Conservation (phyloP, 805 yeast species). For the Saturnispora gosingensis region DNA sequence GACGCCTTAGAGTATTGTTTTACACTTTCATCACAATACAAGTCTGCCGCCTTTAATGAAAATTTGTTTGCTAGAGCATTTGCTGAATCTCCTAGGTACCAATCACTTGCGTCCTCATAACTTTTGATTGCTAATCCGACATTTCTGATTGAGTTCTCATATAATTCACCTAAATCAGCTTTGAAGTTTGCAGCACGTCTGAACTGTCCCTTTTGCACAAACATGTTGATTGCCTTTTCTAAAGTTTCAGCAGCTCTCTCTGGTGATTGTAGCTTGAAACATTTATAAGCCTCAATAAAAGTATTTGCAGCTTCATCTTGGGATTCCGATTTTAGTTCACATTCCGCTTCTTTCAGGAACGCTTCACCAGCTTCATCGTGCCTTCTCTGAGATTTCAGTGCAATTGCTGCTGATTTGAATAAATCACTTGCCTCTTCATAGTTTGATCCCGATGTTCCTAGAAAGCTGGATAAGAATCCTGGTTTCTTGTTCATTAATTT, state of each 20-base stretch:
- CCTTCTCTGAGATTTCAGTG: slow-evolving; percentile 69
- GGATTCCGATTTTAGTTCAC: slow-evolving; percentile 63
- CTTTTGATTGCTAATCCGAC: slow-evolving; percentile 58
- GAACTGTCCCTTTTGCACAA: slow-evolving; percentile 87
- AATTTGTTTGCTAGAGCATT: slow-evolving; percentile 85
- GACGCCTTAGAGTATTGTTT: slow-evolving; percentile 74
- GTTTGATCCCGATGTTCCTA: slow-evolving; percentile 52
- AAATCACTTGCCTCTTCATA: slow-evolving; percentile 90
- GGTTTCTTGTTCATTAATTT: slow-evolving; percentile 59
- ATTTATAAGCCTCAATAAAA: slow-evolving; percentile 82
- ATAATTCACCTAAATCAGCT: slow-evolving; percentile 80
- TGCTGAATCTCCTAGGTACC: slow-evolving; percentile 91
- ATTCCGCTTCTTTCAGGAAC: slow-evolving; percentile 77
- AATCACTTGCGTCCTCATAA: slow-evolving; percentile 91
- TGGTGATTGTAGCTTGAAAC: slow-evolving; percentile 67
- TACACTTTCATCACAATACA: slow-evolving; percentile 51
- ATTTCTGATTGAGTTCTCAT: slow-evolving; percentile 69
- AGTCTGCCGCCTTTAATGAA: slow-evolving; percentile 80
- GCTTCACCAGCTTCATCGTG: slow-evolving; percentile 68
- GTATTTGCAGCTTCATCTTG: slow-evolving; percentile 90
- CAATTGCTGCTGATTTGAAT: slow-evolving; percentile 89
- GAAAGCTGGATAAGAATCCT: slow-evolving; percentile 59
- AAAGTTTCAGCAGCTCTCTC: slow-evolving; percentile 69
- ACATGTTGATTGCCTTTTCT: slow-evolving; percentile 68
- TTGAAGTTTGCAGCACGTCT: slow-evolving; percentile 93